These are phyloP conservation scores for Candolleomyces eurysporus DNA, from an alignment of 768 basidiomycete genomes.

Conservation along the genomic window DNA sequence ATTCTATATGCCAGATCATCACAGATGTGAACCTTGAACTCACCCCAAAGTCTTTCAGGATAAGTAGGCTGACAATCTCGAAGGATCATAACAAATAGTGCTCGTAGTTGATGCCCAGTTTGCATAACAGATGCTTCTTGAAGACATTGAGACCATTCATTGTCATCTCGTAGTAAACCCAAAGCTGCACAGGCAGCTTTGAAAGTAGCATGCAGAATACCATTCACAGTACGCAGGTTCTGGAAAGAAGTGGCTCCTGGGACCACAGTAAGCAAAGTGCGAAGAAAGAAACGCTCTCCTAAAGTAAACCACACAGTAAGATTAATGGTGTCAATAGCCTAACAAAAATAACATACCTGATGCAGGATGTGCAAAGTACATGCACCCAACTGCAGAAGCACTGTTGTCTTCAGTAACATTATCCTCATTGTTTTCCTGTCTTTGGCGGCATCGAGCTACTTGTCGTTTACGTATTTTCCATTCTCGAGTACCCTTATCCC, in stretches of 20 bases:
- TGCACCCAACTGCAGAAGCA: constrained; percentile 34
- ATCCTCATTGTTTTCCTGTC: constrained; percentile 24
- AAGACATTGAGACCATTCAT: constrained; percentile 40
- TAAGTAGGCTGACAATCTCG: constrained; percentile 22
- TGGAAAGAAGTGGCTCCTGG: constrained; percentile 29
- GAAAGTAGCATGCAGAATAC: constrained; percentile 25
- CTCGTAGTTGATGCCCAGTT: constrained; percentile 30
- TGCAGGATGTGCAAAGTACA: constrained; percentile 37
- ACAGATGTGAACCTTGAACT: constrained; percentile 34
- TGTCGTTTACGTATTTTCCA: not conserved
- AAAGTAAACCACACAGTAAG: too few relatives aligned
- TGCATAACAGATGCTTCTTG: constrained; percentile 37
- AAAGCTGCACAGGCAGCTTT: constrained; percentile 37
- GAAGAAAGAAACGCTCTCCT: constrained; percentile 42
- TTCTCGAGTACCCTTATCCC: not conserved
- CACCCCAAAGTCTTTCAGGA: constrained; percentile 36
- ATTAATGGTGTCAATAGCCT: too few relatives aligned
- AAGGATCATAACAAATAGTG: constrained; percentile 40
- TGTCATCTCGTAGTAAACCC: constrained; percentile 46
- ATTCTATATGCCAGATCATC: too few relatives aligned
- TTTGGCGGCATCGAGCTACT: not conserved
- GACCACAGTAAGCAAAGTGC: constrained; percentile 36
- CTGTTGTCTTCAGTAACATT: constrained; percentile 14
- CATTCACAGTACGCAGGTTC: constrained; percentile 17
- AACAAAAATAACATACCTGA: too few relatives aligned